Evolutionary conservation across 1,284 basidiomycete species (phyloP), one percentile per base, ranked within the genome.

Genomic region (Microbotryum scabiosae): DNA sequence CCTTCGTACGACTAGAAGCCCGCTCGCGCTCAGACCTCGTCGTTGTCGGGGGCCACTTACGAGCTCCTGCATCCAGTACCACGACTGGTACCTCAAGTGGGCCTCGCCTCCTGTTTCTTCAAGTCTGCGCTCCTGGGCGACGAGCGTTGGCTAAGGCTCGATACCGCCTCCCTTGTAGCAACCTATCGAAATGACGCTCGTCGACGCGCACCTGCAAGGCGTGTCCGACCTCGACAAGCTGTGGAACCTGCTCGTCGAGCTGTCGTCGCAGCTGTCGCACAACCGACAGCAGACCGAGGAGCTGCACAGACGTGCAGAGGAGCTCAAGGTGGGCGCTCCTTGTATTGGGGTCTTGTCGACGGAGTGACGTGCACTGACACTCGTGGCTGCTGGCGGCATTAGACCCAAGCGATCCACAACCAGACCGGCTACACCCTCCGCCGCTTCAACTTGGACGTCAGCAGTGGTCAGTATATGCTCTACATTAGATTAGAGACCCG

Each of bases 381-480:
- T 16, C 9, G 1, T 50, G 21, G 41, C 30, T 32, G 10, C 5
- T 41, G 25, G 21, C 21, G 2, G 6, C 26, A 32, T 74, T 30
- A 91, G 88, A 82, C 81, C 23, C 87, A 94, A 74, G 86, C 91
- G n/a, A 77, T 82, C 1, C 83, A 91, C 71, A 79, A 82, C 18
- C 84, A 83, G 12, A 84, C 86, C 23, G 90, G 89, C 2, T 93
- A 88, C 74, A 82, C 85, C 1, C 78, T 98, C 49, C 80, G 91
- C 65, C 81, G 96, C 44, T 90, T 90, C 77, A 97, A 97, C 75
- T 83, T 86, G n/a, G 94, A 98, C 74, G 83, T 98, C 43, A 84
- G 88, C 45, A 85, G 93, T 82, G 89, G 83, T 84, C 71, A 59
- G 81, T 70, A 48, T 51, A 48, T 48, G 50, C 61, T 48, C 23